Evolutionary conservation across 495 filamentous ascomycete genomes (phyloP).

Genomic region (Stereocaulon alpinum): DNA sequence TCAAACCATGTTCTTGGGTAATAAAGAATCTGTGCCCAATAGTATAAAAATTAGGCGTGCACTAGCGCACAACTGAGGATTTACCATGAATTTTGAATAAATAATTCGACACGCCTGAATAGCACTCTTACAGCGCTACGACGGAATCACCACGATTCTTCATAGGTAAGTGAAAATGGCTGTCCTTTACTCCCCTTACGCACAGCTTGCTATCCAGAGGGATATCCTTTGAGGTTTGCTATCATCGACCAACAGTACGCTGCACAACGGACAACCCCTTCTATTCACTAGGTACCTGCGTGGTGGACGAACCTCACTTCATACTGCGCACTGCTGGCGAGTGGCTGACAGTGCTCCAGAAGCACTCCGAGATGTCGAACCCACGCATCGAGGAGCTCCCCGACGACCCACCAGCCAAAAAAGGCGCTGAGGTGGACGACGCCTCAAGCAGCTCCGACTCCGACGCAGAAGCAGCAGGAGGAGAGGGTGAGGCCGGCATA

Average conservation of each 20-base stretch:
- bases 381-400: slow-evolving; percentile 95
- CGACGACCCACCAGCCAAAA: slow-evolving; percentile 73
- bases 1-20: background rate
- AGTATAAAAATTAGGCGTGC: background rate
- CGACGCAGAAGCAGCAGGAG: slow-evolving; percentile 55
- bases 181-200: no score
- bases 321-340: no score
- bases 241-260: no score
- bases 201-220: no score
- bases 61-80: slow-evolving; percentile 8
- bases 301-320: no score
- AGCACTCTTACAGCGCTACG: background rate
- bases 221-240: no score
- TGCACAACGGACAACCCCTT: no score
- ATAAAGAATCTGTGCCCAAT: background rate
- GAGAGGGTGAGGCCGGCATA: slow-evolving; percentile 50
- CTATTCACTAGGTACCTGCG: no score
- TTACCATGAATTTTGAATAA: background rate
- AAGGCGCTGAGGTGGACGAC: slow-evolving; percentile 63
- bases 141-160: background rate
- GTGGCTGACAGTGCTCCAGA: background rate
- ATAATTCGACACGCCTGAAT: background rate
- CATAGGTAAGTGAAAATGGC: no score
- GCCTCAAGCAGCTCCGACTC: slow-evolving; percentile 70
- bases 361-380: slow-evolving; percentile 68